Percentiles rank a stretch among this genome's conserved stretches.
phyloP scores from a whole-genome alignment of 331 rosid genomes.

The Rosa hybrid region DNA sequence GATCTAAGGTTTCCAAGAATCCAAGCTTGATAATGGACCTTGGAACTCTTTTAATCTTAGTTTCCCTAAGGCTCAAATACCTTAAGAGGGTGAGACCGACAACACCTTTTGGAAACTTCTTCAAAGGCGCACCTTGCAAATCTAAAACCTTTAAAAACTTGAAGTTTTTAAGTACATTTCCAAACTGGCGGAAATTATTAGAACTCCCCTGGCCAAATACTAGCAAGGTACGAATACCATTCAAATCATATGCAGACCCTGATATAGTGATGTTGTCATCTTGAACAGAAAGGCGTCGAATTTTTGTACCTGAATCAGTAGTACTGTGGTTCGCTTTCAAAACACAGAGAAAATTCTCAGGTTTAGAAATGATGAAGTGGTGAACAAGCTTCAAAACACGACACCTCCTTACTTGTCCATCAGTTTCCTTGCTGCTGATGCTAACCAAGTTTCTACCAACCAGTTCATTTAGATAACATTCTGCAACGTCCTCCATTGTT shows the following conservation, averaged over 20 bases:
- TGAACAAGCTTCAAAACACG: background rate
- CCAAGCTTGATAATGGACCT: slow-evolving; percentile 19
- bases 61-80: slow-evolving; percentile 16
- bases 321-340: background rate
- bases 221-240: background rate
- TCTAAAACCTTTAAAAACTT: slow-evolving; percentile 17
- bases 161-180: background rate
- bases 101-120: slow-evolving; percentile 9
- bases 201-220: no score
- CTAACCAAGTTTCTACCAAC: slow-evolving; percentile 9
- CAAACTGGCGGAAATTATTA: background rate
- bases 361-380: background rate
- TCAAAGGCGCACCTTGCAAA: slow-evolving; percentile 11
- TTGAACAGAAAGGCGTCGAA: background rate
- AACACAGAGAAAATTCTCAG: background rate
- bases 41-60: slow-evolving; percentile 18
- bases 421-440: background rate
- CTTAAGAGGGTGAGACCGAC: slow-evolving; percentile 16
- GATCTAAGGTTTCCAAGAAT: slow-evolving; percentile 29
- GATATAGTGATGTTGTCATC: no score
- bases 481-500: slow-evolving; percentile 19
- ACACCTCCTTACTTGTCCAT: slow-evolving; percentile 6
- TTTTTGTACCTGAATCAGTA: no score
- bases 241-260: no score
- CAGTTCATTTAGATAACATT: background rate